Conservation (phyloP, 2,329 filamentous ascomycete genomes). For the Apiospora hydei region DNA sequence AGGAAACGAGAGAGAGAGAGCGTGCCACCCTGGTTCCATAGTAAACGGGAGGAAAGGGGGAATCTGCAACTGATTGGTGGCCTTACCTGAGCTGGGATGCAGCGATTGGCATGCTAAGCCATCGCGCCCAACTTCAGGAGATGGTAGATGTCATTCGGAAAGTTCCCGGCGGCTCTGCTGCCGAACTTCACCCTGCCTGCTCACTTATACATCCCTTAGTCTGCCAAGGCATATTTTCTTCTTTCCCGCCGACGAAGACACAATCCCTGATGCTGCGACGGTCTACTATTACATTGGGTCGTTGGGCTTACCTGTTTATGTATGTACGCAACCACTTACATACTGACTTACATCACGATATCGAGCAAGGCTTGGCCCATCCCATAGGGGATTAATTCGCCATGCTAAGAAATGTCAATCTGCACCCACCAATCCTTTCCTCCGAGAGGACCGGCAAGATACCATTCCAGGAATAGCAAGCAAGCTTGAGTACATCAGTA, state of each 20-base stretch:
- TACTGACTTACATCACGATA: neutral
- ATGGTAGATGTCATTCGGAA: neutral
- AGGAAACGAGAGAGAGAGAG: neutral
- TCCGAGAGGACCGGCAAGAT: neutral
- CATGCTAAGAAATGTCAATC: neutral
- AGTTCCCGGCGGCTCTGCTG: neutral
- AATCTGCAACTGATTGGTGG: neutral
- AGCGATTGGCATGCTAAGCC: neutral
- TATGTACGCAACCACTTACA: no score
- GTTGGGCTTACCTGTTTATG: neutral
- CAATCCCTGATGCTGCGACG: neutral
- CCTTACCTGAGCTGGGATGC: slow-evolving; percentile 7
- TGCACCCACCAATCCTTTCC: neutral
- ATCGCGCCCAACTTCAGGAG: neutral
- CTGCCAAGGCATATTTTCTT: slow-evolving; percentile 3
- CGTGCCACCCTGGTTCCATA: neutral
- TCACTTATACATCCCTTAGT: neutral
- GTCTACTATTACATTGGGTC: neutral
- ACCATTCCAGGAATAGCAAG: neutral
- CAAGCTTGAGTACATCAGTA: neutral
- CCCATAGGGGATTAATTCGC: neutral
- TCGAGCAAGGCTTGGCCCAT: neutral
- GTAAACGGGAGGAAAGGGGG: neutral
- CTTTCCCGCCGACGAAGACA: neutral
- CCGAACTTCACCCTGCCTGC: neutral